A percentile compares a stretch with the other conserved stretches of the same genome.
Evolutionary conservation across 1,284 basidiomycete genomes (phyloP).

Genomic region (Anthracocystis setariae): DNA sequence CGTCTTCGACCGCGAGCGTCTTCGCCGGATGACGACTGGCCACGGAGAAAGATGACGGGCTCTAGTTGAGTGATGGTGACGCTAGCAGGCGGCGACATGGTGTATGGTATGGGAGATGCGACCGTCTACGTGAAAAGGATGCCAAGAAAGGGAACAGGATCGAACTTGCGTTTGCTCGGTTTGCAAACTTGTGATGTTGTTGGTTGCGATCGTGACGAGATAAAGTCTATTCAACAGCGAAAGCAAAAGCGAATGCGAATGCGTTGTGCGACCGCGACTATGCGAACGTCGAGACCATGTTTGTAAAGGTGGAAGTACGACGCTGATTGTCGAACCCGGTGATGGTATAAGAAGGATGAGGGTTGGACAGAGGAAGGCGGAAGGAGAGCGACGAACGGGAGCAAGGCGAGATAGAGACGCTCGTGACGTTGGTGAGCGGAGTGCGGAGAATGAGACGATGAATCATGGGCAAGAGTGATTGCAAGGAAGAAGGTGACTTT

Average conservation of each 20-base stretch:
- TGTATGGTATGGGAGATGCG: background rate
- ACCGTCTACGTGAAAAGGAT: background rate
- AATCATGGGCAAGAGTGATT: constrained; percentile 2
- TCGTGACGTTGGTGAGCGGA: background rate
- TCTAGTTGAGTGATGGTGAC: constrained; percentile 56
- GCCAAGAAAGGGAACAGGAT: too few relatives aligned
- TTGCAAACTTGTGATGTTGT: too few relatives aligned
- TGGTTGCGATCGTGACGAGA: background rate
- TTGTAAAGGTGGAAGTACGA: constrained; percentile 1
- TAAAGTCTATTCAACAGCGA: too few relatives aligned
- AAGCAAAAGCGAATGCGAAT: constrained; percentile 4
- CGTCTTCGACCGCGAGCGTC: constrained; percentile 52
- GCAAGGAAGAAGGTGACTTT: too few relatives aligned
- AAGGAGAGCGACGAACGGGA: background rate
- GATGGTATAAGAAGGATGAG: background rate
- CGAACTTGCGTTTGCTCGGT: too few relatives aligned
- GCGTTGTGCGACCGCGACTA: constrained; percentile 2
- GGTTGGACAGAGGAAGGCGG: background rate
- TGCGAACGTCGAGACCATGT: constrained; percentile 10
- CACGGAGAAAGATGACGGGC: constrained; percentile 64
- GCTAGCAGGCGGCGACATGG: constrained; percentile 47
- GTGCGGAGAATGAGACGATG: background rate
- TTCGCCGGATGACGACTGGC: constrained; percentile 55
- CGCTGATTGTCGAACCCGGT: constrained; percentile 6
- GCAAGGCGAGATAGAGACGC: background rate